Conservation (phyloP, 768 basidiomycete species). For the Lactarius sanguifluus region DNA sequence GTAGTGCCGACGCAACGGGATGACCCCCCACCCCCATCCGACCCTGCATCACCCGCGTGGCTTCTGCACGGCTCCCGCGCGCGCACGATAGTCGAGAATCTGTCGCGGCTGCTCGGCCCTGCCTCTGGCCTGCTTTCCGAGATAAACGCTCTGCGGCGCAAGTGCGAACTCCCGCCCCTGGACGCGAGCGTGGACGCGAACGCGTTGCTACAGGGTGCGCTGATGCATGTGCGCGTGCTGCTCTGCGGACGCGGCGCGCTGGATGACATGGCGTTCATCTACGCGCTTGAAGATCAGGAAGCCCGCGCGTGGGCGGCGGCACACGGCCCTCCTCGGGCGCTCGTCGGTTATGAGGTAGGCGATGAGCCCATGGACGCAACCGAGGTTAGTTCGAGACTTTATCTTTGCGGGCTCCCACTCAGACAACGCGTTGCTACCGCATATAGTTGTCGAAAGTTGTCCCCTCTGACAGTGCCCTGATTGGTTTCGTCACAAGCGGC, state of each 20-base stretch:
- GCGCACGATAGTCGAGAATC: conserved; percentile 45
- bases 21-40: conserved; percentile 23
- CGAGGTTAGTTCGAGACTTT: conserved; percentile 31
- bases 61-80: conserved; percentile 62
- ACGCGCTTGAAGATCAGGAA: conserved; percentile 57
- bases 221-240: conserved; percentile 64
- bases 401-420: conserved; percentile 3
- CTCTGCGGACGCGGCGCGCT: conserved; percentile 71
- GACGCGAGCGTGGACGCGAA: conserved; percentile 38
- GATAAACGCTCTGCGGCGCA: conserved; percentile 59
- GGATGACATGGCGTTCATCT: conserved; percentile 72
- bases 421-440: conserved; percentile 15
- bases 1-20: conserved; percentile 63
- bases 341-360: conserved; percentile 26
- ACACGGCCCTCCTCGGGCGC: conserved; percentile 33
- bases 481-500: conserved; percentile 86
- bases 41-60: conserved; percentile 46
- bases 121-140: conserved; percentile 48
- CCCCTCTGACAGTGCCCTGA: conserved; percentile 47
- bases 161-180: conserved; percentile 49
- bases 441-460: conserved; percentile 47
- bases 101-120: conserved; percentile 41
- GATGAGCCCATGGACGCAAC: conserved; percentile 34
- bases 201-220: conserved; percentile 55
- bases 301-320: conserved; percentile 48